Conservation (phyloP, 179 eudicot species). For the Actinidia arguta region DNA sequence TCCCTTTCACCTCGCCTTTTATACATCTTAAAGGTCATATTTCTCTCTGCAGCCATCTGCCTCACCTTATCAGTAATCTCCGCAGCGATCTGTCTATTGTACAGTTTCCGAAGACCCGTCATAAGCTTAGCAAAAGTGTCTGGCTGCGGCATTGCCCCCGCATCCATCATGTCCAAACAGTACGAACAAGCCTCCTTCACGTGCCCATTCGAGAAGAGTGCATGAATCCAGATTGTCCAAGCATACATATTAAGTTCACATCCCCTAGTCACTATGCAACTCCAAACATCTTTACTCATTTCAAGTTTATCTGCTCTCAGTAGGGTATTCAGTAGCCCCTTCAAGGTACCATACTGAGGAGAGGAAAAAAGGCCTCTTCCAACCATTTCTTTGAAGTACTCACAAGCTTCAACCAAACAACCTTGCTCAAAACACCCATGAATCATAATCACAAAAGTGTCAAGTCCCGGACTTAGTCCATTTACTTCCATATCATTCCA, state of each 20-base stretch:
- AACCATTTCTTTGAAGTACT: slow-evolving; percentile 87
- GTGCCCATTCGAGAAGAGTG: slow-evolving; percentile 84
- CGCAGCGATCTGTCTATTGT: slow-evolving; percentile 85
- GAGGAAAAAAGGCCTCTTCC: slow-evolving; percentile 79
- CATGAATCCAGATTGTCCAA: slow-evolving; percentile 98
- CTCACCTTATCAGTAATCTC: slow-evolving; percentile 96
- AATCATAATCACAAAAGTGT: slow-evolving; percentile 72
- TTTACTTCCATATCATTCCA: slow-evolving; percentile 79
- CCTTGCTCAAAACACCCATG: slow-evolving; percentile 73
- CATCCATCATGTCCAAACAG: slow-evolving; percentile 95
- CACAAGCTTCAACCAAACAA: slow-evolving; percentile 74
- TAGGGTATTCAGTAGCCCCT: slow-evolving; percentile 71
- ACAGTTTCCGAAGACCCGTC: slow-evolving; percentile 77
- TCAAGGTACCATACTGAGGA: slow-evolving; percentile 85
- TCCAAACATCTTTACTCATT: slow-evolving; percentile 85
- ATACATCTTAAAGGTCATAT: slow-evolving; percentile 89
- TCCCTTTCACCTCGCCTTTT: slow-evolving; percentile 95
- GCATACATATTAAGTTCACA: slow-evolving; percentile 86
- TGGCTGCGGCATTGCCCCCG: slow-evolving; percentile 85
- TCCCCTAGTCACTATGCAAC: slow-evolving; percentile 70
- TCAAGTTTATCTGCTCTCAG: slow-evolving; percentile 84
- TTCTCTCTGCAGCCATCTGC: slow-evolving; percentile 89
- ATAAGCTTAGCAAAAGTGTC: slow-evolving; percentile 93
- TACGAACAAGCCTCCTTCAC: slow-evolving; percentile 94
- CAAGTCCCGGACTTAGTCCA: slow-evolving; percentile 67